phyloP scores from a whole-genome alignment of 139 green algal genomes.

The Coccomyxa sp. region DNA sequence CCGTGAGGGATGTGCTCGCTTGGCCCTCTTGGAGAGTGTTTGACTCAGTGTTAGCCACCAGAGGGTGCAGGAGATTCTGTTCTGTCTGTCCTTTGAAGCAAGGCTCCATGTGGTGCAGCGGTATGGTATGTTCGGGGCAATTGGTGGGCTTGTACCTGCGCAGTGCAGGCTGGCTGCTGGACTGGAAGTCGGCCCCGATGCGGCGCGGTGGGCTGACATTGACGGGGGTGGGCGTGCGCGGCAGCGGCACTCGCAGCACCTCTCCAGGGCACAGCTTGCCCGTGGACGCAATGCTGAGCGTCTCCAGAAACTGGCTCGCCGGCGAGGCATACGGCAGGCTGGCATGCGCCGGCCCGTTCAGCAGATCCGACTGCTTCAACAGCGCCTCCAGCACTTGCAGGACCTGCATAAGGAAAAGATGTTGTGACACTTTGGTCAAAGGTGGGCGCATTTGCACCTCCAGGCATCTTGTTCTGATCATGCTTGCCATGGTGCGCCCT shows the following conservation, averaged over 20 bases:
- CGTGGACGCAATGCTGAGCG: constrained; percentile 17
- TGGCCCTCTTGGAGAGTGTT: too few species aligned
- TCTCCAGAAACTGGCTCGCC: constrained; percentile 39
- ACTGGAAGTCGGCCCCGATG: constrained; percentile 1
- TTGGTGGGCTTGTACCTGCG: neutral
- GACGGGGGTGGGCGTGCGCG: neutral
- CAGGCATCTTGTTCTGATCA: too few species aligned
- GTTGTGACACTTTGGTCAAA: neutral
- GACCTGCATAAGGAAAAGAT: constrained; percentile 33
- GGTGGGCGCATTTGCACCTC: neutral
- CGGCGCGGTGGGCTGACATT: constrained; percentile 14
- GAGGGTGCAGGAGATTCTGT: too few species aligned
- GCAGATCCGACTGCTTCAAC: constrained; percentile 29
- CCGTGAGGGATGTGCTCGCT: too few species aligned
- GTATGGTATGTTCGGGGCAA: neutral
- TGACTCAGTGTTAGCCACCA: too few species aligned
- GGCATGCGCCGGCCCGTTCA: constrained; percentile 14
- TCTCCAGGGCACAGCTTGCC: neutral
- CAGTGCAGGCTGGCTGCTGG: neutral
- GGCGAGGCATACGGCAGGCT: constrained; percentile 33
- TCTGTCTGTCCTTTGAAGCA: too few species aligned
- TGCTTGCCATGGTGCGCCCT: too few species aligned
- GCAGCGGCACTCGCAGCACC: constrained; percentile 19
- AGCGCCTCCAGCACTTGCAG: constrained; percentile 59
- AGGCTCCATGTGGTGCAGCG: neutral